These are phyloP conservation scores for Clarireedia paspali DNA, from an alignment of 2,329 filamentous ascomycete genomes.

Conservation along the genomic window DNA sequence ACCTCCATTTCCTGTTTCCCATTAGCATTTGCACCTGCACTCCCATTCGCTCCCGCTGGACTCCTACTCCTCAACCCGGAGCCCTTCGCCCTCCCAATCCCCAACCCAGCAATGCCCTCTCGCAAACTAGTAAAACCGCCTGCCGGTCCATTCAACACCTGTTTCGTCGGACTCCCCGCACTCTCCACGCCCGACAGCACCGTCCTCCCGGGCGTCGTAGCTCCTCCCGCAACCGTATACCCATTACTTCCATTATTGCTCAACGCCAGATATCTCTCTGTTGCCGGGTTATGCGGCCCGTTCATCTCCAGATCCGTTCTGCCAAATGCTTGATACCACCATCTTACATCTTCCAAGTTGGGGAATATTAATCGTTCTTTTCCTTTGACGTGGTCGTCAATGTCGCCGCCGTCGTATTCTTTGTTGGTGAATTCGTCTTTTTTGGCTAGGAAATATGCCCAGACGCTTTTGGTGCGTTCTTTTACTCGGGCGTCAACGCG, in stretches of 20 bases:
- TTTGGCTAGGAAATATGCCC: constrained; percentile 88
- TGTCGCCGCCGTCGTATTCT: constrained; percentile 59
- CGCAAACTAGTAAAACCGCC: constrained; percentile 35
- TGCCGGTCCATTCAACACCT: constrained; percentile 25
- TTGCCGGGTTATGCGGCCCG: constrained; percentile 46
- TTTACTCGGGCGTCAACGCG: constrained; percentile 61
- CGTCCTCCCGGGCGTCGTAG: background rate
- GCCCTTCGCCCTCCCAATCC: constrained; percentile 28
- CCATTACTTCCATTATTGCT: constrained; percentile 5
- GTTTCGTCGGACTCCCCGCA: constrained; percentile 13
- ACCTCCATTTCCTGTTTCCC: constrained; percentile 35
- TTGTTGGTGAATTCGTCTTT: constrained; percentile 76
- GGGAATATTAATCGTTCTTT: constrained; percentile 82
- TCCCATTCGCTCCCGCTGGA: constrained; percentile 11
- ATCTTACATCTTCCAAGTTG: constrained; percentile 67
- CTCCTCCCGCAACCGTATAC: background rate
- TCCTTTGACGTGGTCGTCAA: constrained; percentile 73
- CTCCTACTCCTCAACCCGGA: constrained; percentile 17
- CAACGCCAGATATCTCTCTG: constrained; percentile 26
- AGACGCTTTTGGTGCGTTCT: constrained; percentile 77
- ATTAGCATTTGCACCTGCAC: constrained; percentile 7
- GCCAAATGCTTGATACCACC: constrained; percentile 89
- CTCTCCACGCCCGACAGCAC: constrained; percentile 3
- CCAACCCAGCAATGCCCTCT: constrained; percentile 38
- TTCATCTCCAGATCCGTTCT: constrained; percentile 93